Evolutionary conservation across 2,329 filamentous ascomycete genomes (phyloP).

Genomic region (Aureobasidium mangrovei): DNA sequence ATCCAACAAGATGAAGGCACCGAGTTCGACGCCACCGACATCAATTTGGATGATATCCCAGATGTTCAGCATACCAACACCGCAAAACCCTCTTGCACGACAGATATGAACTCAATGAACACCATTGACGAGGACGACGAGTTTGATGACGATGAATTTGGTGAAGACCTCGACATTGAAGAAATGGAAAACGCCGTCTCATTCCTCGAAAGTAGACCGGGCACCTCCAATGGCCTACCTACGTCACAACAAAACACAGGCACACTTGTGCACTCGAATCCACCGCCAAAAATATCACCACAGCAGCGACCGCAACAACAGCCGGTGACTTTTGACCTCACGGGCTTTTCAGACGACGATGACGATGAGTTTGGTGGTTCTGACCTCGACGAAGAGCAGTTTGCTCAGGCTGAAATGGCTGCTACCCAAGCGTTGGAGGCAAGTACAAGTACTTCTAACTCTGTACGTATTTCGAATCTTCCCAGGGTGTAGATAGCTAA

Average conservation of each 20-base stretch:
- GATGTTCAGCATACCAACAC: background rate
- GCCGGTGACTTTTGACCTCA: background rate
- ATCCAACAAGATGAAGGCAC: conserved; percentile 10
- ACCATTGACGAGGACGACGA: conserved; percentile 26
- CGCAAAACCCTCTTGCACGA: background rate
- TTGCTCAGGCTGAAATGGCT: conserved; percentile 58
- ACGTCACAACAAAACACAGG: background rate
- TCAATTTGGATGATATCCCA: conserved; percentile 2
- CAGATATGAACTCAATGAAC: background rate
- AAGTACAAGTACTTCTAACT: conserved; percentile 28
- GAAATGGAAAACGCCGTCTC: conserved; percentile 43
- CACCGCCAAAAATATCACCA: background rate
- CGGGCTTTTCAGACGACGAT: conserved; percentile 18
- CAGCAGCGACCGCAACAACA: background rate
- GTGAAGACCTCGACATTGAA: conserved; percentile 41
- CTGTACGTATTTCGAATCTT: conserved; percentile 45
- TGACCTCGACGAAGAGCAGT: conserved; percentile 62
- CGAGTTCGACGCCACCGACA: conserved; percentile 4
- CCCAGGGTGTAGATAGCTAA: conserved; percentile 18
- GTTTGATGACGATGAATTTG: conserved; percentile 42
- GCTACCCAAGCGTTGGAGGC: conserved; percentile 58
- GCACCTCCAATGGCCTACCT: background rate
- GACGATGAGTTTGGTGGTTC: conserved; percentile 67
- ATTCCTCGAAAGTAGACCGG: conserved; percentile 14
- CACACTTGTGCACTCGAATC: background rate